A percentile compares a stretch with the other conserved stretches of the same genome.
Conservation (phyloP, 148 eudicot species). For the Rhododendron griersonianum region DNA sequence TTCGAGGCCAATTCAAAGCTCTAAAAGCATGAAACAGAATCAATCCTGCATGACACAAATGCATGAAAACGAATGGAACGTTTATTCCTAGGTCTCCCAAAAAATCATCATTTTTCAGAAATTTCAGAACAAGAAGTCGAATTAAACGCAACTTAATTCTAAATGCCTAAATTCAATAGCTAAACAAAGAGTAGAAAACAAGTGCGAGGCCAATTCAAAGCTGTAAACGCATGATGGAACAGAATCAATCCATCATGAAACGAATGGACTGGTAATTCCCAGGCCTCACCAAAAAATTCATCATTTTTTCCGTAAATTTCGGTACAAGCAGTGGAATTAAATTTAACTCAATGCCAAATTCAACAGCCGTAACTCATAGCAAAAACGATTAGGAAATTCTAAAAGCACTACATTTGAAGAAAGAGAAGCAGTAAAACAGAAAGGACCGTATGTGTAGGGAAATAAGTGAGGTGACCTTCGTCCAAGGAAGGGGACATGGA, state of each 20-base stretch:
- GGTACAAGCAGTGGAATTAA: too few relatives aligned
- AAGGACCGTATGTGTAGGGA: neutral
- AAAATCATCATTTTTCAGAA: neutral
- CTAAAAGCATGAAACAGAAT: neutral
- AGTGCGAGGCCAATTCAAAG: neutral
- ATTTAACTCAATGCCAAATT: too few relatives aligned
- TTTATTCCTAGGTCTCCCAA: neutral
- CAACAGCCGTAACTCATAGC: neutral
- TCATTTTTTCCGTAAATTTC: too few relatives aligned
- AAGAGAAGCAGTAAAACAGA: neutral
- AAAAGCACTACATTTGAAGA: neutral
- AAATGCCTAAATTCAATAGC: neutral
- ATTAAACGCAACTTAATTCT: neutral
- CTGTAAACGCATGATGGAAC: neutral
- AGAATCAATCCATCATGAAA: neutral
- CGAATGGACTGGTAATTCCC: neutral
- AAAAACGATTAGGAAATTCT: neutral
- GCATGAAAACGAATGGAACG: neutral
- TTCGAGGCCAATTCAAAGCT: neutral
- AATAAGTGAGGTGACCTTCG: slow-evolving; percentile 30
- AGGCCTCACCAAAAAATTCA: too few relatives aligned
- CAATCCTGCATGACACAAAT: neutral
- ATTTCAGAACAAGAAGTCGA: neutral
- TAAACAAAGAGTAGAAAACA: neutral
- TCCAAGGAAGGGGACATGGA: slow-evolving; percentile 34